Conservation (phyloP, 2,329 filamentous ascomycete species). For the Clarireedia paspali region DNA sequence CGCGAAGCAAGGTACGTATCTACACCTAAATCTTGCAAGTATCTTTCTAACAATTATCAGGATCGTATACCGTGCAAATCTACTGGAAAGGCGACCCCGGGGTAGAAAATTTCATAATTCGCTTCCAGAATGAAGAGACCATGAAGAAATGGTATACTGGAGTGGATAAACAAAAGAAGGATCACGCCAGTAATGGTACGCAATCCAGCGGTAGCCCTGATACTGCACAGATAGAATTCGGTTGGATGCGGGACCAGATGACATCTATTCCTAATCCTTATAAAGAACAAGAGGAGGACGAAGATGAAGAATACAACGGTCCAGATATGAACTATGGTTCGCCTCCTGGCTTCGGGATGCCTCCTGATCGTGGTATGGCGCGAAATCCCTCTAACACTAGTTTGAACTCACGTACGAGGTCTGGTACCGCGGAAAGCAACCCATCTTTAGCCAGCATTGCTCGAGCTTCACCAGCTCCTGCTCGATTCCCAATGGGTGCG, state of each 20-base stretch:
- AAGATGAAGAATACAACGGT: constrained; percentile 43
- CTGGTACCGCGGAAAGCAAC: constrained; percentile 64
- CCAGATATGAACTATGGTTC: constrained; percentile 25
- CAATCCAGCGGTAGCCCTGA: constrained; percentile 38
- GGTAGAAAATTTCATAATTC: constrained; percentile 93
- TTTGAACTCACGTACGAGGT: constrained; percentile 49
- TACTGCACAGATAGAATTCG: constrained; percentile 55
- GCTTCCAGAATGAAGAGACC: constrained; percentile 81
- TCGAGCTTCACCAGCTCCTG: constrained; percentile 47
- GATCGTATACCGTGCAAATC: constrained; percentile 91
- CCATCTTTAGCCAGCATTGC: constrained; percentile 49
- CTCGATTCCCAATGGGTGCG: constrained; percentile 57
- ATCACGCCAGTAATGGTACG: constrained; percentile 43
- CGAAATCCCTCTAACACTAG: too few relatives aligned
- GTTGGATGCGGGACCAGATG: constrained; percentile 65
- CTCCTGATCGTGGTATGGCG: constrained; percentile 44
- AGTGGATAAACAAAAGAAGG: constrained; percentile 68
- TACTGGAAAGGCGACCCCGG: constrained; percentile 97
- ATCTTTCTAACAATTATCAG: constrained; percentile 39
- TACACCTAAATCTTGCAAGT: neutral
- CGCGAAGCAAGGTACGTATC: constrained; percentile 69
- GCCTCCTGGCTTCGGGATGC: constrained; percentile 1
- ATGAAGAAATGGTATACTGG: constrained; percentile 88
- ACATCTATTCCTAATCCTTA: constrained; percentile 76
- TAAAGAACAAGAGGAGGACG: constrained; percentile 54